Base-by-base conservation (phyloP, 106 monocot genomes). In the Amphibolis antarctica region DNA sequence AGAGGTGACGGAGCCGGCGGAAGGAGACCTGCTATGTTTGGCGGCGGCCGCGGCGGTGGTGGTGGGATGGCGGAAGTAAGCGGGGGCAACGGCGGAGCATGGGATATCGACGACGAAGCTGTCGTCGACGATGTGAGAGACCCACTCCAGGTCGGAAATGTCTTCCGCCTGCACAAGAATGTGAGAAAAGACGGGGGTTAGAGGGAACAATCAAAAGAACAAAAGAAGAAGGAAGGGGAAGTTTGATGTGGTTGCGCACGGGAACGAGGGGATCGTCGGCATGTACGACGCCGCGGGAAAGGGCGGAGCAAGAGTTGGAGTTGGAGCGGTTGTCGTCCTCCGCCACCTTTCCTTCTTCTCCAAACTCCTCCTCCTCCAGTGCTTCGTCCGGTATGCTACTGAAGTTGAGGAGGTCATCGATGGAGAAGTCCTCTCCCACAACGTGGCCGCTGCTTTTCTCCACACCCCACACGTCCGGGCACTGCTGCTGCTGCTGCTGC, bases 91-190 rank as follows among this genome's bases (percentile, higher is more conserved):
- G 46, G 46, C 65, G 55, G 71, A 42, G 58, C 21, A 50, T 18
- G 83, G 84, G 60, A 75, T 46, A 69, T 92, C 79, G 21, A 78
- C 74, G 30, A 67, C 24, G n/a, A 53, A 59, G 59, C 83, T 75
- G n/a, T 92, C 92, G 61, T 92, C 82, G 66, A 82, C 71, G 63
- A 84, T 66, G 12, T 65, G 69, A 0, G 92, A 87, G 2, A 92
- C 78, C 92, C 92, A 92, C 48, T 92, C 92, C 21, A 92, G 65
- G 69, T 86, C 84, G 28, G 75, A 75, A 15, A 70, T 77, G 30
- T 84, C 84, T 10, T 69, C 79, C 49, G 63, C 72, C 92, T 92
- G 64, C 23, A 55, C 30, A 17, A 23, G n/a, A n/a, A n/a, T n/a
- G n/a, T n/a, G n/a, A n/a, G n/a, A 43, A 18, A 71, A 54, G 22